Evolutionary conservation across 192 early-diverging fungal species (phyloP).

Genomic region (Funneliformis geosporum): DNA sequence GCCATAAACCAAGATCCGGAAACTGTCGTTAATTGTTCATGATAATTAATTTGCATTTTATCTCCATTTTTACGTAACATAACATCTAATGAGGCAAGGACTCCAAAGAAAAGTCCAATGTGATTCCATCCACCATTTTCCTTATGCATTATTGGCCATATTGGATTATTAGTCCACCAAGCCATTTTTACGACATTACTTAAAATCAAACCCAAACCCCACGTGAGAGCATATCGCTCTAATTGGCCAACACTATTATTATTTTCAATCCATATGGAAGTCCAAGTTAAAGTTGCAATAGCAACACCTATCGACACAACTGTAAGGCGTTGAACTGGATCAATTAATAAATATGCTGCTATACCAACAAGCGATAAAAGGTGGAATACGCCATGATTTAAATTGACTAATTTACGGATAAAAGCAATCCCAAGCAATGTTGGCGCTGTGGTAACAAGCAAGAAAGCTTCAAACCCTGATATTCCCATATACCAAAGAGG

Average conservation of each 20-base stretch:
- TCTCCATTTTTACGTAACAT: conserved; percentile 47
- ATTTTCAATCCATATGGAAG: conserved; percentile 57
- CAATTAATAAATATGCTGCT: conserved; percentile 57
- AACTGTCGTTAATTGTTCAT: conserved; percentile 15
- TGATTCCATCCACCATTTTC: conserved; percentile 72
- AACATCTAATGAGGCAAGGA: conserved; percentile 61
- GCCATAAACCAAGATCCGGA: conserved; percentile 49
- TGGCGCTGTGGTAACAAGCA: conserved; percentile 63
- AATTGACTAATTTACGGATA: conserved; percentile 53
- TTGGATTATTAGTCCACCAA: conserved; percentile 79
- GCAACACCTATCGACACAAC: conserved; percentile 60
- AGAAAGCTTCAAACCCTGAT: conserved; percentile 74
- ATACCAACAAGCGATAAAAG: conserved; percentile 63
- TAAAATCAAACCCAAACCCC: conserved; percentile 67
- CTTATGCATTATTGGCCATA: conserved; percentile 81
- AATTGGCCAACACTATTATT: conserved; percentile 54
- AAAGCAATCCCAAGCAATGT: conserved; percentile 58
- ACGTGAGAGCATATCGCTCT: conserved; percentile 63
- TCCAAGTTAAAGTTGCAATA: conserved; percentile 59
- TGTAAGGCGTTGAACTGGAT: conserved; percentile 61
- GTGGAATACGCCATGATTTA: conserved; percentile 58
- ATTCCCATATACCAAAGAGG: conserved; percentile 86
- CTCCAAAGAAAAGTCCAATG: conserved; percentile 61
- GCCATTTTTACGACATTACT: conserved; percentile 72
- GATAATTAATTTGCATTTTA: neutral